Base-by-base conservation (phyloP, 1,284 basidiomycete genomes). In the Ustilago cynodontis region DNA sequence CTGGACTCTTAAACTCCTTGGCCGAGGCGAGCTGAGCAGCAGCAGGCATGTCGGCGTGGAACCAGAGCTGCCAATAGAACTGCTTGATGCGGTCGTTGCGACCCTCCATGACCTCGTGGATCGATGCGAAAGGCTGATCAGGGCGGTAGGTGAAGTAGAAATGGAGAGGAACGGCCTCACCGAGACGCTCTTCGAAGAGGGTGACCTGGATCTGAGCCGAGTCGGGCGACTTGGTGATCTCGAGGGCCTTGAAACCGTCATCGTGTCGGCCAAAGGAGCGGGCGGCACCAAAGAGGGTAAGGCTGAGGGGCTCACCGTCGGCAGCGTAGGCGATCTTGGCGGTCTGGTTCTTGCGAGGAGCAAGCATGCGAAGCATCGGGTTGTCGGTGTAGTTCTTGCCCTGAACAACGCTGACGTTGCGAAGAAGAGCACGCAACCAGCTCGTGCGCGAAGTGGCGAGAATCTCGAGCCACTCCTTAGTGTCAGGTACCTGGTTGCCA, bases 61-160 rank as follows among this genome's bases (percentile, higher is more conserved):
- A 83, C 82, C 82, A 83, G 26, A 83, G 77, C 65, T 75, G 73
- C 77, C 81, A 80, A 70, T 83, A 83, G 74, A 73, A 78, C 47
- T 65, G 68, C 88, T 98, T 98, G 89, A 99, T 97, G 74, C 93
- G 91, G 77, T 89, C 89, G 88, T 96, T 98, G 82, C 96, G 92
- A 75, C 90, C 93, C 16, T 91, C 89, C 28, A 91, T 90, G 76
- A 95, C 88, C 86, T 99, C 96, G 85, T 98, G 95, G 81, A 99
- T 95, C 33, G 96, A 94, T 5, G 94, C 93, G 79, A 90, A 97
- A 45, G 94, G 94, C 88, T 92, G 91, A 22, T 93, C 91, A 16
- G 95, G 94, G 82, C 92, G 91, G 88, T 98, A 98, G 73, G 89
- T 86, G 90, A 95, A 98, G 78, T 91, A 89, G 81, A 99, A 90